Evolutionary conservation across 495 filamentous ascomycete genomes (phyloP).

Genomic region (Xylaria palmicola): DNA sequence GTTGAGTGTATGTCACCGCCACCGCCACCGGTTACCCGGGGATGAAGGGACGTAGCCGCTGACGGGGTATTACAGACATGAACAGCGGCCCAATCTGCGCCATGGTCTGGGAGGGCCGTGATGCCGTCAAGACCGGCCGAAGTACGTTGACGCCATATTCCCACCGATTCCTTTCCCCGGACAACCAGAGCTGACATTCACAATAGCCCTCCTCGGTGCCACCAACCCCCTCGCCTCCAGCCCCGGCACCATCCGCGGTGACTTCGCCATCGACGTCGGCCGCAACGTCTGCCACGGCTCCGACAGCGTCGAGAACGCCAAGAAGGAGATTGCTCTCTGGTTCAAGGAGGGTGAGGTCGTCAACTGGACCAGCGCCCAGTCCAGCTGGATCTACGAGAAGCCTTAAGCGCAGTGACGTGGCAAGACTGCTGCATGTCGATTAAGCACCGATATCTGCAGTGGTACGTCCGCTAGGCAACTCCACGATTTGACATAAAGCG

Average conservation of each 20-base stretch:
- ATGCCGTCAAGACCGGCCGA: conserved; percentile 97
- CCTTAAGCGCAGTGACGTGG: conserved; percentile 8
- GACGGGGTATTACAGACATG: conserved; percentile 68
- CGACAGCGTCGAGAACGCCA: conserved; percentile 94
- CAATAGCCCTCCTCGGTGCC: conserved; percentile 81
- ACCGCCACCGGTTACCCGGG: background rate
- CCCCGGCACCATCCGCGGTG: conserved; percentile 87
- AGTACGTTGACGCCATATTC: conserved; percentile 47
- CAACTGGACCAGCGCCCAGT: conserved; percentile 73
- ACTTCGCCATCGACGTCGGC: conserved; percentile 69
- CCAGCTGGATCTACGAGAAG: conserved; percentile 97
- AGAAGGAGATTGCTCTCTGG: conserved; percentile 99
- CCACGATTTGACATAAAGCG: background rate
- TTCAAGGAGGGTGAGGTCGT: conserved; percentile 83
- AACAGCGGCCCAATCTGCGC: conserved; percentile 92
- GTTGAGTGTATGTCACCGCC: conserved; percentile 64
- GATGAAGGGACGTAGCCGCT: background rate
- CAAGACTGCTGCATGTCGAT: background rate
- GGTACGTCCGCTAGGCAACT: background rate
- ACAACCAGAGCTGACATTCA: conserved; percentile 19
- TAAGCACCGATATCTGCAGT: background rate
- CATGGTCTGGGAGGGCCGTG: conserved; percentile 98
- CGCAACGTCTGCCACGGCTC: conserved; percentile 99
- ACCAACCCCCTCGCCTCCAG: conserved; percentile 94
- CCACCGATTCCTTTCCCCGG: background rate